Percentiles rank a stretch among this genome's conserved stretches.
phyloP scores from a whole-genome alignment of 2,329 filamentous ascomycete genomes.

The Fonsecaea erecta region DNA sequence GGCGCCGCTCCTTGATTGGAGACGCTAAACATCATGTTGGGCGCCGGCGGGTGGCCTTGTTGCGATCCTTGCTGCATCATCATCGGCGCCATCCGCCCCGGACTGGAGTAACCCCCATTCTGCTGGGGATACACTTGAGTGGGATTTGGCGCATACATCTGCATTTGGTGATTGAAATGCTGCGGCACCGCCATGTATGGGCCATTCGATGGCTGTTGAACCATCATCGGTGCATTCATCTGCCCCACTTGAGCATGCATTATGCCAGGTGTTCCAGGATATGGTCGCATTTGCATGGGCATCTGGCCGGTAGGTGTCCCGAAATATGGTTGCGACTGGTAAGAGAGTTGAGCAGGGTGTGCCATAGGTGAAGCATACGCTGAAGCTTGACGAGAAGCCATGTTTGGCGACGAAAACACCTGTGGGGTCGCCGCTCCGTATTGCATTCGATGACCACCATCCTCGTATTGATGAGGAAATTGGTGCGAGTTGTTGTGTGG shows the following conservation, averaged over 20 bases:
- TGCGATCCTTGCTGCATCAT: constrained; percentile 96
- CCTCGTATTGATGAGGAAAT: constrained; percentile 76
- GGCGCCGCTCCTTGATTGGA: constrained; percentile 65
- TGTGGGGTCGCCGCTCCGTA: constrained; percentile 79
- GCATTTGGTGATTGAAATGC: constrained; percentile 72
- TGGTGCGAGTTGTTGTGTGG: constrained; percentile 78
- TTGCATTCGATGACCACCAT: constrained; percentile 79
- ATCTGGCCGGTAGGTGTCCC: constrained; percentile 65
- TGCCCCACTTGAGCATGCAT: constrained; percentile 70
- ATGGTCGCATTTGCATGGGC: constrained; percentile 70
- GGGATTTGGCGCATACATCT: constrained; percentile 78
- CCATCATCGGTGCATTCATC: constrained; percentile 83
- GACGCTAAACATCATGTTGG: constrained; percentile 54
- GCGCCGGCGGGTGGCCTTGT: constrained; percentile 78
- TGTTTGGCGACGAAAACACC: constrained; percentile 82
- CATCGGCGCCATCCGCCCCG: constrained; percentile 81
- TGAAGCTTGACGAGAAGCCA: constrained; percentile 68
- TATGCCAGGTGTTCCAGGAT: constrained; percentile 74
- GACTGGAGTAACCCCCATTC: constrained; percentile 77
- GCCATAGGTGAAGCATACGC: constrained; percentile 71
- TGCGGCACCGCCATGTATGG: constrained; percentile 75
- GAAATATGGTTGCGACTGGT: constrained; percentile 71
- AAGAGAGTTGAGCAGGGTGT: constrained; percentile 71
- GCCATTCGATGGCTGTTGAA: constrained; percentile 70
- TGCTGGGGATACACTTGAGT: constrained; percentile 69